Evolutionary conservation across 306 rosid species (phyloP), one percentile per base, ranked within the genome.

Genomic region (Sicyos baderoa): DNA sequence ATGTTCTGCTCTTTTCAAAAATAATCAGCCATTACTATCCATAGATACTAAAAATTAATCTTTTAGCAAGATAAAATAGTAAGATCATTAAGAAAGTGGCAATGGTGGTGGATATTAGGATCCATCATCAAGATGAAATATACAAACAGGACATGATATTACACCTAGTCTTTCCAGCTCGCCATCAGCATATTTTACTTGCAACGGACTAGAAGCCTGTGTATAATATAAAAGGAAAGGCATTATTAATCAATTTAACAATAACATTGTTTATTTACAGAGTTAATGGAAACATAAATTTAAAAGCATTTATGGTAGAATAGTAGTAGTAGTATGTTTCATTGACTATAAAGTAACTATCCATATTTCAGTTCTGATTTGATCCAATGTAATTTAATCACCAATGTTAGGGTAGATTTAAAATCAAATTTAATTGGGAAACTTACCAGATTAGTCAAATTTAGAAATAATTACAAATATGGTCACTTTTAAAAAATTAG

Each of bases 121-220:
- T 45, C 54, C 21, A 21, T 65, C 71, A 12, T 47, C 21, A 50
- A 69, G 32, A 45, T 69, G 54, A 54, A 53, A 79, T 17, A 57
- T 52, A 58, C 65, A 81, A 27, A 76, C 21, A 71, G 56, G 54
- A 25, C 3, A 73, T 62, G 70, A 72, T 65, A 74, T 68, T 77
- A 74, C 71, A 94, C 99, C 99, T 84, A 94, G 78, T 81, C 99
- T 90, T 86, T 94, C 99, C 90, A 94, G 79, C 85, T 94, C 99
- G 79, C 99, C 97, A 72, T 94, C 99, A 2, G 99, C 99, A 82
- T 94, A 94, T 87, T 90, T 94, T 85, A 94, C 99, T 94, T 94
- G 99, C 85, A 94, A 86, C 12, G 99, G 99, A 79, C 96, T 94
- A 76, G 97, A 82, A 79, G 99, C 99, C 99, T 94, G 89, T 67